These are phyloP conservation scores for Pleurozium schreberi DNA, from an alignment of 225 moss, liverwort and hornwort species.

Conservation along the genomic window DNA sequence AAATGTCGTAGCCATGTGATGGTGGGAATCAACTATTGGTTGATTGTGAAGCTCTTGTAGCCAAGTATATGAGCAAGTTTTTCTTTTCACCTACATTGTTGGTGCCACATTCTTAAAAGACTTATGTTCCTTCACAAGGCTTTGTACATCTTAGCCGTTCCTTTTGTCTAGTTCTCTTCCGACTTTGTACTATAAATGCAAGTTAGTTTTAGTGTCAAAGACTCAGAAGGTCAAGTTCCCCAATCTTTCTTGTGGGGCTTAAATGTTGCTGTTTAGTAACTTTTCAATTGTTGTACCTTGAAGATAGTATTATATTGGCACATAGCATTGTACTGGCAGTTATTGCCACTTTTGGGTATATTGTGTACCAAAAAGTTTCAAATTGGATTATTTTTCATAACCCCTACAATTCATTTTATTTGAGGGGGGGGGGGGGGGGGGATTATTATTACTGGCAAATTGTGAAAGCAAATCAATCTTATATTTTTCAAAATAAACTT, in stretches of 20 bases:
- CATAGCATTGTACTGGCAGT: too few relatives aligned
- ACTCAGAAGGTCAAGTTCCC: fast-evolving
- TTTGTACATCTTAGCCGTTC: fast-evolving
- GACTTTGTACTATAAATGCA: neutral
- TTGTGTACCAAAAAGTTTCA: too few relatives aligned
- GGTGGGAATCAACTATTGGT: fast-evolving
- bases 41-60: fast-evolving
- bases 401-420: too few relatives aligned
- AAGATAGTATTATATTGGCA: neutral
- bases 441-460: too few relatives aligned
- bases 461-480: too few relatives aligned
- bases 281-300: neutral
- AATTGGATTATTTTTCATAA: too few relatives aligned
- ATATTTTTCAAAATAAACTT: too few relatives aligned
- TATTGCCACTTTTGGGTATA: too few relatives aligned
- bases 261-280: neutral
- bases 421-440: too few relatives aligned
- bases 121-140: neutral
- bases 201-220: neutral
- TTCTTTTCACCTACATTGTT: neutral
- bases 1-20: neutral
- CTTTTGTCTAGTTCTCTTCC: fast-evolving
- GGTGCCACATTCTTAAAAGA: fast-evolving
- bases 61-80: fast-evolving
- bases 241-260: neutral